phyloP scores from a whole-genome alignment of 192 early-diverging fungal species.

The Lunasporangiospora selenospora region DNA sequence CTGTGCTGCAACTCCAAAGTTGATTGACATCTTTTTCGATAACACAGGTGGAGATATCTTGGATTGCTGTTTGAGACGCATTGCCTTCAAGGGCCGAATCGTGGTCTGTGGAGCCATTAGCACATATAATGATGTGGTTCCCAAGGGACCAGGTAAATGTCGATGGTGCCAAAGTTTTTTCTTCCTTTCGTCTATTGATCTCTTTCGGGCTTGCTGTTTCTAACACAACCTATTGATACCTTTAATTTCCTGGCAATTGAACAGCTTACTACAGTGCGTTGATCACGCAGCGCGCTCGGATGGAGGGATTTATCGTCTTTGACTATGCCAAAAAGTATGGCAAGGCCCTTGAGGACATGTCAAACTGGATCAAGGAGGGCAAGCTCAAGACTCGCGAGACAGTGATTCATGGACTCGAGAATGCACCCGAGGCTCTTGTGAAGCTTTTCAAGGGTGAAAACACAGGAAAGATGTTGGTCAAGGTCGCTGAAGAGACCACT shows the following conservation, averaged over 20 bases:
- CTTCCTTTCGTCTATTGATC: too few relatives aligned
- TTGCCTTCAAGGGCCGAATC: constrained; percentile 54
- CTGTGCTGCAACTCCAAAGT: constrained; percentile 44
- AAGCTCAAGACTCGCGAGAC: constrained; percentile 51
- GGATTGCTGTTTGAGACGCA: constrained; percentile 48
- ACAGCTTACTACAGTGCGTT: constrained; percentile 49
- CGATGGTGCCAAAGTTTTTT: too few relatives aligned
- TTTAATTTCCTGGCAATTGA: background rate
- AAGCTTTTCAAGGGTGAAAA: constrained; percentile 59
- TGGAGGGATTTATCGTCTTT: constrained; percentile 61
- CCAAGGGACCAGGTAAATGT: constrained; percentile 46
- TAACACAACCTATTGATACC: too few relatives aligned
- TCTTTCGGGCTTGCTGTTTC: too few relatives aligned
- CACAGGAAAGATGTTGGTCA: constrained; percentile 60
- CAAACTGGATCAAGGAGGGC: constrained; percentile 54
- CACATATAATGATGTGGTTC: constrained; percentile 50
- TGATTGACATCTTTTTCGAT: constrained; percentile 62
- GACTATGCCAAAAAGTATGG: constrained; percentile 47
- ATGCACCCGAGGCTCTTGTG: constrained; percentile 54
- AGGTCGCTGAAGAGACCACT: constrained; percentile 44
- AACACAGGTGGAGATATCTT: constrained; percentile 63
- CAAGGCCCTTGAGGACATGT: constrained; percentile 50
- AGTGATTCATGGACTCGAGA: constrained; percentile 57
- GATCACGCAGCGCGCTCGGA: constrained; percentile 54
- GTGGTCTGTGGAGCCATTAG: constrained; percentile 61